These are phyloP conservation scores for Ogataea allantospora DNA, from an alignment of 805 yeast species.

Conservation along the genomic window DNA sequence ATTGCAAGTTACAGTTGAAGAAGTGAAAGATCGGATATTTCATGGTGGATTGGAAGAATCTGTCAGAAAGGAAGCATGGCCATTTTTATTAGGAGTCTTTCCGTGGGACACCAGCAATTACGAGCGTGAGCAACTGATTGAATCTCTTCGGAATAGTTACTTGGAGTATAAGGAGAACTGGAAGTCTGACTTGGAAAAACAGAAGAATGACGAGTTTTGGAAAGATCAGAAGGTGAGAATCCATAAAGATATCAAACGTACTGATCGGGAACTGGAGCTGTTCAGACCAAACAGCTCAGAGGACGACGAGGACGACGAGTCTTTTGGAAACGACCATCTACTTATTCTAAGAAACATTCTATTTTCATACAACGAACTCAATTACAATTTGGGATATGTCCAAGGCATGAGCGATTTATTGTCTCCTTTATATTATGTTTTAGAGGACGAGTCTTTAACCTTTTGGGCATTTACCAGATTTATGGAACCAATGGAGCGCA, in stretches of 20 bases:
- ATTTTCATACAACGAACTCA: slow-evolving; percentile 81
- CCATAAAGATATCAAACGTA: slow-evolving; percentile 89
- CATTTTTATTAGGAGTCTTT: slow-evolving; percentile 74
- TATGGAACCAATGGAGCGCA: slow-evolving; percentile 95
- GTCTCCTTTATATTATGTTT: slow-evolving; percentile 72
- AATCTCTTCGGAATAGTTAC: slow-evolving; percentile 52
- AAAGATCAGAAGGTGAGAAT: slow-evolving; percentile 85
- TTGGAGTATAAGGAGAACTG: slow-evolving; percentile 64
- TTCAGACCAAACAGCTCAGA: slow-evolving; percentile 44
- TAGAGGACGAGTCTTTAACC: slow-evolving; percentile 70
- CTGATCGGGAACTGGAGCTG: slow-evolving; percentile 74
- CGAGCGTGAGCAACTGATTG: slow-evolving; percentile 60
- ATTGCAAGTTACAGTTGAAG: slow-evolving; percentile 67
- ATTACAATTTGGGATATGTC: slow-evolving; percentile 84
- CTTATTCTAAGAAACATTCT: slow-evolving; percentile 71
- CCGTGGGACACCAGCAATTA: slow-evolving; percentile 82
- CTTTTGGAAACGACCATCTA: slow-evolving; percentile 74
- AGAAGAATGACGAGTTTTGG: slow-evolving; percentile 67
- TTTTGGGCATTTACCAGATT: slow-evolving; percentile 87
- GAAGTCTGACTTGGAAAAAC: slow-evolving; percentile 56
- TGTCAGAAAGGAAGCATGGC: slow-evolving; percentile 78
- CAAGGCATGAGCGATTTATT: slow-evolving; percentile 97
- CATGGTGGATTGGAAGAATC: slow-evolving; percentile 77
- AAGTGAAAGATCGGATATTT: slow-evolving; percentile 78
- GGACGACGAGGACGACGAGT: slow-evolving; percentile 48